These are phyloP conservation scores for Larix kaempferi DNA, from an alignment of 75 land plant genomes.

Conservation along the genomic window DNA sequence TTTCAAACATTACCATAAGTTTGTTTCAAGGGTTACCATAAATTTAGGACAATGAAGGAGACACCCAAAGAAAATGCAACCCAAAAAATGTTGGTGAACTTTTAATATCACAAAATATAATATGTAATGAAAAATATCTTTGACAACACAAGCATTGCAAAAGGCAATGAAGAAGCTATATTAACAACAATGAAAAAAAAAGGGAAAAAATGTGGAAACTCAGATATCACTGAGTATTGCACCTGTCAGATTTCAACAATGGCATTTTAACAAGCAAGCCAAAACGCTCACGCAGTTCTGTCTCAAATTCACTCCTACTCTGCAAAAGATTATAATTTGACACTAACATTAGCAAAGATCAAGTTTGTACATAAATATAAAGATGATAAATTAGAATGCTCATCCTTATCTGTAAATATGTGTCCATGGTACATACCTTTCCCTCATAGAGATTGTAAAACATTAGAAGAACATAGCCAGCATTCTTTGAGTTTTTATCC, in stretches of 20 bases:
- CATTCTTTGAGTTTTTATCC: conserved; percentile 88
- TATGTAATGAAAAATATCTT: background rate
- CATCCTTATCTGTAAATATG: background rate
- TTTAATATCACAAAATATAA: background rate
- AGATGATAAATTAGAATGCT: background rate
- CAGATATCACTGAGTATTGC: conserved; percentile 1
- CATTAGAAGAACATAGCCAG: conserved; percentile 94
- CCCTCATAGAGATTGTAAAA: conserved; percentile 97
- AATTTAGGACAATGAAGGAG: too few relatives aligned
- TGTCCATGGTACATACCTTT: conserved; percentile 43
- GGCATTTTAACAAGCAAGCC: conserved; percentile 88
- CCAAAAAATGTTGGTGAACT: too few relatives aligned
- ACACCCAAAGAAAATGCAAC: too few relatives aligned
- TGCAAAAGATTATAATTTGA: conserved; percentile 18
- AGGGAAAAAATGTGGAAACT: background rate
- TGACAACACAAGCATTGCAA: background rate
- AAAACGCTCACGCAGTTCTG: conserved; percentile 60
- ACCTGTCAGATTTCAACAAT: conserved; percentile 79
- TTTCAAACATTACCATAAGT: too few relatives aligned
- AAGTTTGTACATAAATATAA: background rate
- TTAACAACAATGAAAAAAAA: background rate
- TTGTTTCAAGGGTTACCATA: too few relatives aligned
- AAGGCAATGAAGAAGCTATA: background rate
- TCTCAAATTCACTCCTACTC: conserved; percentile 86
- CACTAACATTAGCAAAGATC: background rate